Percentiles rank a stretch among this genome's conserved stretches.
Conservation (phyloP, 2,329 filamentous ascomycete species). For the Pseudocercospora macadamiae region DNA sequence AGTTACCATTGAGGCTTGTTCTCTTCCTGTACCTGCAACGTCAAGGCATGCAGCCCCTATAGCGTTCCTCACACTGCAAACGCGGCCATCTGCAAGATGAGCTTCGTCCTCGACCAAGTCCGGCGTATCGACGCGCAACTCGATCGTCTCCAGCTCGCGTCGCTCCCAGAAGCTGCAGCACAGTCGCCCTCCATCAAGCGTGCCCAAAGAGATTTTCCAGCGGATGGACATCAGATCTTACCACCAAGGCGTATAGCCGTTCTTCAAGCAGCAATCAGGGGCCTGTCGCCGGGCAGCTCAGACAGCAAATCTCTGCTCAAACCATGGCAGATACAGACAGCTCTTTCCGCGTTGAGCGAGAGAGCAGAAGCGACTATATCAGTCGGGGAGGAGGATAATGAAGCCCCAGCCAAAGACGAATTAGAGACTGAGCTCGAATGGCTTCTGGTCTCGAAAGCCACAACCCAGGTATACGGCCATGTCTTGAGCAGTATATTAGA, state of each 20-base stretch:
- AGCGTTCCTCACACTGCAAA: too few relatives aligned
- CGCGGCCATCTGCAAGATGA: constrained; percentile 31
- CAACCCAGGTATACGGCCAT: constrained; percentile 84
- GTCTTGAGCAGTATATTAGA: constrained; percentile 77
- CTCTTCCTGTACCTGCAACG: neutral
- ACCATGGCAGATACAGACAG: constrained; percentile 16
- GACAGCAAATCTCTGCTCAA: constrained; percentile 30
- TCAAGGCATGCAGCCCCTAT: too few relatives aligned
- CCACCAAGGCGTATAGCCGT: constrained; percentile 35
- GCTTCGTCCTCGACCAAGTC: constrained; percentile 51
- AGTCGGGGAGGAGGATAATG: constrained; percentile 20
- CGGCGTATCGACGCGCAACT: constrained; percentile 61
- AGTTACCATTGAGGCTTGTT: neutral
- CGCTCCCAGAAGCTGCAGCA: constrained; percentile 23
- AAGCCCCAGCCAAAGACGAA: constrained; percentile 33
- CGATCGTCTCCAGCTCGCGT: constrained; percentile 58
- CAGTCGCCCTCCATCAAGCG: neutral
- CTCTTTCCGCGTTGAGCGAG: constrained; percentile 17
- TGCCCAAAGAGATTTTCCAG: constrained; percentile 13
- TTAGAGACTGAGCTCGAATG: constrained; percentile 84
- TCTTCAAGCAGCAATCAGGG: constrained; percentile 36
- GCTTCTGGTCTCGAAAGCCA: constrained; percentile 87
- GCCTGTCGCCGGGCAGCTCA: constrained; percentile 30
- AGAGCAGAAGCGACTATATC: constrained; percentile 17
- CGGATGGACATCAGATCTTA: constrained; percentile 9